These are phyloP conservation scores for Uronychia setigera DNA, from an alignment of 73 alveolate species.

Conservation along the genomic window DNA sequence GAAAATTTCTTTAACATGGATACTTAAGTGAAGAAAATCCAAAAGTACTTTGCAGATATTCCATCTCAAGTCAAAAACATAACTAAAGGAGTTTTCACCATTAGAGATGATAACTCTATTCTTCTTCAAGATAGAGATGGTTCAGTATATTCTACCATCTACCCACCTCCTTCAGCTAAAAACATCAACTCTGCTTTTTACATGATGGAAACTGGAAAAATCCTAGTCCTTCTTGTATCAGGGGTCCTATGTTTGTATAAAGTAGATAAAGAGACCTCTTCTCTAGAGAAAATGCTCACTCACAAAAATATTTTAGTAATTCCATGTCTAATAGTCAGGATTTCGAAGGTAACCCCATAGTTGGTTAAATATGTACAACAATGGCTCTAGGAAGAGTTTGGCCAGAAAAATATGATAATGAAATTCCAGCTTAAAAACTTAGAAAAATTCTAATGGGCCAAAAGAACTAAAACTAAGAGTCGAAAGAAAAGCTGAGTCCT, in stretches of 20 bases:
- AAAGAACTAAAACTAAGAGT: background rate
- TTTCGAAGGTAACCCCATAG: background rate
- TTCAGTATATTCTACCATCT: constrained; percentile 8
- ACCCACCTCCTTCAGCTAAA: constrained; percentile 35
- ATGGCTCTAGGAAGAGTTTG: background rate
- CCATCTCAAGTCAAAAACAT: background rate
- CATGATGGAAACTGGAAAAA: constrained; percentile 13
- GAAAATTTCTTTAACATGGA: background rate
- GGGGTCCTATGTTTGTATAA: constrained; percentile 28
- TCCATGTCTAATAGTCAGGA: background rate
- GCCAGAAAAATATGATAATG: background rate
- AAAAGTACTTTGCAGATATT: background rate
- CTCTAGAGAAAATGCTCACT: constrained; percentile 15
- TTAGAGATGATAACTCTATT: constrained; percentile 21
- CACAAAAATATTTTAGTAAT: background rate
- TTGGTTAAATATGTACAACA: background rate
- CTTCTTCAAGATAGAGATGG: constrained; percentile 20
- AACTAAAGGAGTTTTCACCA: background rate
- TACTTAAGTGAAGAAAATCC: background rate
- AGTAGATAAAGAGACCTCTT: constrained; percentile 26
- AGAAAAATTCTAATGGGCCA: background rate
- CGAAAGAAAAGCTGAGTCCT: background rate
- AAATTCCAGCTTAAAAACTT: background rate
- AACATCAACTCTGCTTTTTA: constrained; percentile 6
- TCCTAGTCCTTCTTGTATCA: constrained; percentile 9